Evolutionary conservation across 2,329 filamentous ascomycete genomes (phyloP).

Genomic region (Aspergillus piperis): DNA sequence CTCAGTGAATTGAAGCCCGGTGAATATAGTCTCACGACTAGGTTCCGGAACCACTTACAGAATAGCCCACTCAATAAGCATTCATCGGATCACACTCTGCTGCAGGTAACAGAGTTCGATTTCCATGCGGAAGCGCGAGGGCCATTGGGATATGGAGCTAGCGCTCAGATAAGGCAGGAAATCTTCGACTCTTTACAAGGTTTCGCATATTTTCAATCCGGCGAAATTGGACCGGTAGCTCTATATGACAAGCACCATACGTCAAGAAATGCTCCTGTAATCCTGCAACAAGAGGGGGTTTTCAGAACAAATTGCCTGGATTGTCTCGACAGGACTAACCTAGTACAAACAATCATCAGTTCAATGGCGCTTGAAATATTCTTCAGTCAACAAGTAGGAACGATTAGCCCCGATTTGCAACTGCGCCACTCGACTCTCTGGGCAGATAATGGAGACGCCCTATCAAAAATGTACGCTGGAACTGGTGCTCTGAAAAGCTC

Average conservation of each 20-base stretch:
- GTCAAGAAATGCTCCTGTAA: slow-evolving; percentile 57
- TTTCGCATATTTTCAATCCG: slow-evolving; percentile 89
- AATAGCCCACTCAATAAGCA: slow-evolving; percentile 69
- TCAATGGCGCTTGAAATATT: slow-evolving; percentile 90
- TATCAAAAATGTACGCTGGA: slow-evolving; percentile 94
- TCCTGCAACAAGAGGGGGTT: slow-evolving; percentile 90
- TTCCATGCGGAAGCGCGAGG: slow-evolving; percentile 94
- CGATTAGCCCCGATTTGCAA: slow-evolving; percentile 79
- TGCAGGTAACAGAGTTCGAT: slow-evolving; percentile 86
- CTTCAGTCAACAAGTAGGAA: slow-evolving; percentile 69
- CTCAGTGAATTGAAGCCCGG: slow-evolving; percentile 86
- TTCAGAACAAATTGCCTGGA: slow-evolving; percentile 96
- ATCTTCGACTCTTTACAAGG: slow-evolving; percentile 78
- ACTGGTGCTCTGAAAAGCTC: slow-evolving; percentile 95
- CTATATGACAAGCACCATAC: slow-evolving; percentile 45
- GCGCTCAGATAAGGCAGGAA: slow-evolving; percentile 76
- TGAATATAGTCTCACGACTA: slow-evolving; percentile 77
- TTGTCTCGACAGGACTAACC: slow-evolving; percentile 91
- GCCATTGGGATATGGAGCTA: slow-evolving; percentile 83
- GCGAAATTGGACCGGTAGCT: slow-evolving; percentile 59
- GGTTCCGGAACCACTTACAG: slow-evolving; percentile 76
- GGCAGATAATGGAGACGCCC: slow-evolving; percentile 93
- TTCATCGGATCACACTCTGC: slow-evolving; percentile 68
- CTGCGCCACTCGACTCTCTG: slow-evolving; percentile 88
- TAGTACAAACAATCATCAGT: slow-evolving; percentile 94